Evolutionary conservation across 1,139 yeast genomes (phyloP), one percentile per base, ranked within the genome.

Genomic region (Nakaseomyces uthaithaninus): DNA sequence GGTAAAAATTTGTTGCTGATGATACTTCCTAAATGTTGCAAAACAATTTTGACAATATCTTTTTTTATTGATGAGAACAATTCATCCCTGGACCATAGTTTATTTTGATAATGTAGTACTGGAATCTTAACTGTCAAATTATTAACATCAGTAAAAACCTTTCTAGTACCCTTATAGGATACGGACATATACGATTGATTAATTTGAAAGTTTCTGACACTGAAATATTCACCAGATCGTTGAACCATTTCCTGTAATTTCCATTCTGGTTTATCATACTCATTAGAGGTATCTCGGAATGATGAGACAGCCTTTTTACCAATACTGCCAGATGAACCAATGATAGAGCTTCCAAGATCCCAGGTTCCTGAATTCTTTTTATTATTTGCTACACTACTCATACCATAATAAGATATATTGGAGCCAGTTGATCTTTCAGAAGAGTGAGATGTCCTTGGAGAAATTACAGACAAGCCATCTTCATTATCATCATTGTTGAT

Each of bases 21-120:
- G 45, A 89, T 74, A 48, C 81, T 76, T 4, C 95, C 95, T 1
- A 93, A 70, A 54, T 87, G 94, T 38, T 71, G 74, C 40, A 87
- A 63, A 27, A 87, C 75, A 15, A 79, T 69, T 57, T 74, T 77
- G 41, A 83, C 69, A 23, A 87, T 68, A 53, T 83, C 89, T 50
- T 76, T 80, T 55, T 79, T 75, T 39, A 86, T 56, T 33, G 77
- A 71, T 42, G 74, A 62, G 23, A 80, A 71, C 37, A 86, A 67
- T 45, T 87, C 96, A 47, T 81, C 75, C 38, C 75, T 75, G 1
- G 94, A 77, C 93, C 95, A 84, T 23, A 85, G 66, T 63, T 77
- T 79, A 59, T 85, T 74, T 36, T 59, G 60, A 55, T 83, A 82
- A 44, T 66, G 70, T 36, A 86, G 63, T n/a, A 63, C 64, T 0